These are phyloP conservation scores for Asterella californica DNA, from an alignment of 225 moss, liverwort and hornwort species.

Conservation along the genomic window DNA sequence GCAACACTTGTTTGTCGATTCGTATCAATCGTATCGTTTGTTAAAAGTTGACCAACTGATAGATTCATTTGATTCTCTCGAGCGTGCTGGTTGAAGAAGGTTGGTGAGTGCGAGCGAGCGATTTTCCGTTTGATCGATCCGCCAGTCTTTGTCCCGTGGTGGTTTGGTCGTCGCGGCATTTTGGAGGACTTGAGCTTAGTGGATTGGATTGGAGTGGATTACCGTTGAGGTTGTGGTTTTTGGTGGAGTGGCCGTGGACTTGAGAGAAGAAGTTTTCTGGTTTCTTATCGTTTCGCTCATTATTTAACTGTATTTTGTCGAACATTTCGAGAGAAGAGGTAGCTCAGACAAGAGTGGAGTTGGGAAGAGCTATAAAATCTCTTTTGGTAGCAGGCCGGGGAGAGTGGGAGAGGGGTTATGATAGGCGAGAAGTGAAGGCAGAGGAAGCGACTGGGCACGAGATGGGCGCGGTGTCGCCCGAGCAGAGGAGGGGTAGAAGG, in stretches of 20 bases:
- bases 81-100: neutral
- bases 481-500: neutral
- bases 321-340: neutral
- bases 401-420: neutral
- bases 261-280: neutral
- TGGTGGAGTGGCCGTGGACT: neutral
- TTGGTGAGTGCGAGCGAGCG: neutral
- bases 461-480: neutral
- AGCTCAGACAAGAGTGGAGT: neutral
- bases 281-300: neutral
- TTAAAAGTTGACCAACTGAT: neutral
- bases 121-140: neutral
- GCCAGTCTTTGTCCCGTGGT: neutral
- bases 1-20: neutral
- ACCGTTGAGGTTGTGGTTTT: neutral
- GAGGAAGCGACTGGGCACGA: neutral
- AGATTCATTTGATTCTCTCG: neutral
- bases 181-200: neutral
- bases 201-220: neutral
- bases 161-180: neutral
- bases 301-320: neutral
- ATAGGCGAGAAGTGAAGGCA: neutral
- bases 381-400: neutral
- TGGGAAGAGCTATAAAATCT: neutral
- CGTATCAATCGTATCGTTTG: neutral